Percentiles rank a stretch among this genome's conserved stretches.
These are phyloP conservation scores for Aquilaria malaccensis DNA, from an alignment of 345 rosid species.

Conservation along the genomic window DNA sequence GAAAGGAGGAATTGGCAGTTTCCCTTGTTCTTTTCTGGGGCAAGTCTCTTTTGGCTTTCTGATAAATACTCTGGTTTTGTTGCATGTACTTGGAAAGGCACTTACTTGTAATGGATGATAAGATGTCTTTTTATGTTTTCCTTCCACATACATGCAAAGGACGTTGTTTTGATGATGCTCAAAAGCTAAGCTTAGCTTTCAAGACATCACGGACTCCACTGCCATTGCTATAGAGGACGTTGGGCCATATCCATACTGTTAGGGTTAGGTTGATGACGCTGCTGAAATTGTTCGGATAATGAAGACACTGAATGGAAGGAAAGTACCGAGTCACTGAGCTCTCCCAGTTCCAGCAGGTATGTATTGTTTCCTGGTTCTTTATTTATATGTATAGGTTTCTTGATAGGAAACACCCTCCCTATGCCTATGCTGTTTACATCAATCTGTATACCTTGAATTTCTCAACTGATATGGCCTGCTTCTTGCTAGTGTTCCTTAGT, in stretches of 20 bases:
- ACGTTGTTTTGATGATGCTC: slow-evolving; percentile 95
- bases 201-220: slow-evolving; percentile 88
- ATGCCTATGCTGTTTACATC: too few species aligned
- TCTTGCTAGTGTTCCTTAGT: too few species aligned
- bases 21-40: slow-evolving; percentile 72
- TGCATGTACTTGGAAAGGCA: not conserved
- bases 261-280: slow-evolving; percentile 47
- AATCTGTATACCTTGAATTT: too few species aligned
- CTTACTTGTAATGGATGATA: too few species aligned
- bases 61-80: not conserved
- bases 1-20: slow-evolving; percentile 94
- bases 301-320: slow-evolving; percentile 65
- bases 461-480: too few species aligned
- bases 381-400: not conserved
- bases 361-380: slow-evolving; percentile 24
- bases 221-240: slow-evolving; percentile 58
- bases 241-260: not conserved
- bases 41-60: slow-evolving; percentile 27
- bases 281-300: slow-evolving; percentile 97
- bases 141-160: slow-evolving; percentile 32
- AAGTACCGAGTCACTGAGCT: slow-evolving; percentile 98
- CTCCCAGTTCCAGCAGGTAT: slow-evolving; percentile 75
- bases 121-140: not conserved
- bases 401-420: not conserved
- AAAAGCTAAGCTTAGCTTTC: slow-evolving; percentile 91